A percentile compares a stretch with the other conserved stretches of the same genome.
Evolutionary conservation across 495 filamentous ascomycete species (phyloP).

Genomic region (Neurospora sp.): DNA sequence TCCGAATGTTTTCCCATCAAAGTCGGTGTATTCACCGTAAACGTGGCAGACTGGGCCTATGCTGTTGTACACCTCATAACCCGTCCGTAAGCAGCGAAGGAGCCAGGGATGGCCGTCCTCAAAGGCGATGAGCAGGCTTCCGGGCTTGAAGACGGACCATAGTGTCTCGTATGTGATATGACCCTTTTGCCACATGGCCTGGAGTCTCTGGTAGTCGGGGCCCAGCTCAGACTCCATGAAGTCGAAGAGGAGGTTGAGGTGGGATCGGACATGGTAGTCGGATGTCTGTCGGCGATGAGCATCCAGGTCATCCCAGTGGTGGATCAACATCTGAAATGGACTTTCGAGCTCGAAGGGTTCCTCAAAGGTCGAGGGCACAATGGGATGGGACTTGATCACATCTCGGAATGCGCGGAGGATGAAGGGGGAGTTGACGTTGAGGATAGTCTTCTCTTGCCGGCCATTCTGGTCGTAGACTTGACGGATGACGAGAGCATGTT

Average conservation of each 20-base stretch:
- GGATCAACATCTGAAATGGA: constrained; percentile 20
- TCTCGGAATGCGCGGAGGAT: constrained; percentile 22
- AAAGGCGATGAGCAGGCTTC: constrained; percentile 19
- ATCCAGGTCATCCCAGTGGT: constrained; percentile 26
- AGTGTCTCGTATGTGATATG: constrained; percentile 22
- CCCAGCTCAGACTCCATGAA: constrained; percentile 24
- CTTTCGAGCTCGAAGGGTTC: constrained; percentile 18
- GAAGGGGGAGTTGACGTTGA: constrained; percentile 35
- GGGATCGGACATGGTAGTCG: constrained; percentile 20
- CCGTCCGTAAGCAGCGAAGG: background rate
- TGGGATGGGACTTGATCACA: constrained; percentile 30
- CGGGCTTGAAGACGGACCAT: constrained; percentile 32
- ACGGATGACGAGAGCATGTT: constrained; percentile 30
- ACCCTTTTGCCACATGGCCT: constrained; percentile 18
- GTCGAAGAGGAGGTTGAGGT: constrained; percentile 23
- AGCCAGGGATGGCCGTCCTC: constrained; percentile 12
- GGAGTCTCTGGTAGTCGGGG: constrained; percentile 17
- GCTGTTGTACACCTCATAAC: background rate
- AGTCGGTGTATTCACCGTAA: constrained; percentile 2
- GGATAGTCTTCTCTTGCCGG: constrained; percentile 18
- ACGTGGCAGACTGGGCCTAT: background rate
- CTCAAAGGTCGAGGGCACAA: constrained; percentile 25
- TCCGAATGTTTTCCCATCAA: background rate
- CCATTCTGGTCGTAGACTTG: constrained; percentile 6
- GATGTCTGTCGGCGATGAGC: constrained; percentile 14